phyloP scores from a whole-genome alignment of 345 rosid species.

The Microthlaspi erraticum region DNA sequence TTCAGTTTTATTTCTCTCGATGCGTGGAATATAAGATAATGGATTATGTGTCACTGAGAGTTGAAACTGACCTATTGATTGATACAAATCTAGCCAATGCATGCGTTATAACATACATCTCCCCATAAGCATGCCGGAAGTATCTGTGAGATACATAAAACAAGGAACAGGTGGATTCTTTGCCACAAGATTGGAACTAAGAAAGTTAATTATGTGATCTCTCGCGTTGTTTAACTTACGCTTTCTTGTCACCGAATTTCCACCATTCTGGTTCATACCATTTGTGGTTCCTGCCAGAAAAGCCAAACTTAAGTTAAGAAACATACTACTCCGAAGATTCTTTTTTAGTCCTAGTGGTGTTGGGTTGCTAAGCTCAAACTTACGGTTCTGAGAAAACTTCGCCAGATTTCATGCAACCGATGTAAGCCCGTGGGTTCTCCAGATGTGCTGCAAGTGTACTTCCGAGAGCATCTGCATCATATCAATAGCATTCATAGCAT shows the following conservation, averaged over 20 bases:
- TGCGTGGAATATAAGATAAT: background rate
- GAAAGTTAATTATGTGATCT: background rate
- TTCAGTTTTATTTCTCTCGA: slow-evolving; percentile 7
- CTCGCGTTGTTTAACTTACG: slow-evolving; percentile 52
- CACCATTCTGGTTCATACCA: slow-evolving; percentile 98
- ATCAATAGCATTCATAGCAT: slow-evolving; percentile 26
- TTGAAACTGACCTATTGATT: slow-evolving; percentile 60
- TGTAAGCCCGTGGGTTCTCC: slow-evolving; percentile 68
- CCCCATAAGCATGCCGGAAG: slow-evolving; percentile 80
- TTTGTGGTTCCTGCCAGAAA: slow-evolving; percentile 58
- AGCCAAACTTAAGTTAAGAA: slow-evolving; percentile 3
- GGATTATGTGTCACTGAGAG: slow-evolving; percentile 2
- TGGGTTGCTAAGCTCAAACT: slow-evolving; percentile 42
- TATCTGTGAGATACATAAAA: slow-evolving; percentile 54
- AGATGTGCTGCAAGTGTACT: slow-evolving; percentile 69
- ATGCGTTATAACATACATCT: slow-evolving; percentile 69
- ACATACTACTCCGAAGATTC: background rate
- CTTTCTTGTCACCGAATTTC: slow-evolving; percentile 87
- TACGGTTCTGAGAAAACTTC: slow-evolving; percentile 75
- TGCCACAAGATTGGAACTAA: background rate
- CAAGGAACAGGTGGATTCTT: slow-evolving; percentile 9
- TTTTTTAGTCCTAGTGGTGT: background rate
- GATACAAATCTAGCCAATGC: slow-evolving; percentile 75
- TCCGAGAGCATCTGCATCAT: slow-evolving; percentile 65
- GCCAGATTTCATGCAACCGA: slow-evolving; percentile 93